Conservation (phyloP, 2,329 filamentous ascomycete genomes). For the Fusarium austroafricanum region DNA sequence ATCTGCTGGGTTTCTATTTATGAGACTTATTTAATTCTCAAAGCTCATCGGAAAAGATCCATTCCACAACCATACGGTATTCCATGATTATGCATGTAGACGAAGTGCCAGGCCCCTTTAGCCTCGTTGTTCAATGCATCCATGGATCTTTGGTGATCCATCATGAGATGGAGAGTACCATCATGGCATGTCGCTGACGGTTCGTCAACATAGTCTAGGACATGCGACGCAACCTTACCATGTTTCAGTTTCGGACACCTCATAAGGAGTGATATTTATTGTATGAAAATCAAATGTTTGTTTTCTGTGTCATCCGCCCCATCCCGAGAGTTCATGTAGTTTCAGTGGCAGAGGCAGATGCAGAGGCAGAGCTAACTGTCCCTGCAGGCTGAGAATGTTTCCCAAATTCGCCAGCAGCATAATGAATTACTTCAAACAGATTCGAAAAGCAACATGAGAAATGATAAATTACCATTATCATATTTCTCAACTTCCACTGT, state of each 20-base stretch:
- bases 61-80: background rate
- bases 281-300: constrained; percentile 34
- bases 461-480: background rate
- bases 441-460: background rate
- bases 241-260: background rate
- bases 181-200: constrained; percentile 27
- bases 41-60: background rate
- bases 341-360: background rate
- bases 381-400: background rate
- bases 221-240: background rate
- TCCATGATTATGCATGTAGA: constrained; percentile 4
- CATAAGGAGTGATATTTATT: background rate
- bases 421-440: background rate
- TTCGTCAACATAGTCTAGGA: background rate
- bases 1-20: background rate
- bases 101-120: constrained; percentile 5
- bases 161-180: constrained; percentile 32
- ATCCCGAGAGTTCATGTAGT: background rate
- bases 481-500: background rate
- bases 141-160: constrained; percentile 26
- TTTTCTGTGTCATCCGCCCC: background rate
- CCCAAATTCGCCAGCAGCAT: constrained; percentile 3
- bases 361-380: background rate
- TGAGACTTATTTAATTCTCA: background rate
- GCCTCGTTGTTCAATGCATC: constrained; percentile 13